A percentile compares a stretch with the other conserved stretches of the same genome.
These are phyloP conservation scores for Sugiyamaella xylanicola DNA, from an alignment of 1,139 yeast species.

Conservation along the genomic window DNA sequence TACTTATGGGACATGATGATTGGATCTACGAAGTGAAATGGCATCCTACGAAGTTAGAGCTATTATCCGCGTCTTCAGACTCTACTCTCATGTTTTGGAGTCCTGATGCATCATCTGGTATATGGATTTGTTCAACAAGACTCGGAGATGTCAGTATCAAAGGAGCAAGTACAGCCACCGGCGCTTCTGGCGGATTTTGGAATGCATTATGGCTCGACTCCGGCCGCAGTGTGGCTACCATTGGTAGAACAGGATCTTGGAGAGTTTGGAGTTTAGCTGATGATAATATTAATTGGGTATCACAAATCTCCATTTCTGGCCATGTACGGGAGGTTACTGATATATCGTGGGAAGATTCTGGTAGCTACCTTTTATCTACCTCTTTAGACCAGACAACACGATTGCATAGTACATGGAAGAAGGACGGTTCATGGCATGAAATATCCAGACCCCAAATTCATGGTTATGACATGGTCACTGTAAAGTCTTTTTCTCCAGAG, in stretches of 20 bases:
- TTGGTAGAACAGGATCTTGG: slow-evolving; percentile 93
- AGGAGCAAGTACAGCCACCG: slow-evolving; percentile 98
- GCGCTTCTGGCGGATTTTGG: slow-evolving; percentile 98
- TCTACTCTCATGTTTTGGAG: slow-evolving; percentile 96
- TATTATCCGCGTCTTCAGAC: slow-evolving; percentile 89
- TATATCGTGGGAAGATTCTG: slow-evolving; percentile 67
- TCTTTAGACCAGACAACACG: slow-evolving; percentile 93
- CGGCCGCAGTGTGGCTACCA: slow-evolving; percentile 57
- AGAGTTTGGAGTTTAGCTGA: slow-evolving; percentile 64
- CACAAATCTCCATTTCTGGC: slow-evolving; percentile 71
- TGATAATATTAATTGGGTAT: slow-evolving; percentile 52
- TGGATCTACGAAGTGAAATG: slow-evolving; percentile 89
- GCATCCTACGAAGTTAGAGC: slow-evolving; percentile 59
- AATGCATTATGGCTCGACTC: slow-evolving; percentile 74
- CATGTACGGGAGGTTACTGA: slow-evolving; percentile 76
- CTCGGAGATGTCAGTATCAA: slow-evolving; percentile 91
- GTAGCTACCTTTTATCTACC: slow-evolving; percentile 73
- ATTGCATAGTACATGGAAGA: slow-evolving; percentile 65
- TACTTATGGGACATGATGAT: slow-evolving; percentile 97
- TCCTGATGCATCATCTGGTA: slow-evolving; percentile 82
- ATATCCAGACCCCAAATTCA: slow-evolving; percentile 97
- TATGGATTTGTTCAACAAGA: slow-evolving; percentile 82
- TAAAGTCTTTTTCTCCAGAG: slow-evolving; percentile 61
- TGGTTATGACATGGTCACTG: slow-evolving; percentile 93
- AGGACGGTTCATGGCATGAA: slow-evolving; percentile 70